Conservation (phyloP, 768 basidiomycete genomes). For the Sutorius australiensis region DNA sequence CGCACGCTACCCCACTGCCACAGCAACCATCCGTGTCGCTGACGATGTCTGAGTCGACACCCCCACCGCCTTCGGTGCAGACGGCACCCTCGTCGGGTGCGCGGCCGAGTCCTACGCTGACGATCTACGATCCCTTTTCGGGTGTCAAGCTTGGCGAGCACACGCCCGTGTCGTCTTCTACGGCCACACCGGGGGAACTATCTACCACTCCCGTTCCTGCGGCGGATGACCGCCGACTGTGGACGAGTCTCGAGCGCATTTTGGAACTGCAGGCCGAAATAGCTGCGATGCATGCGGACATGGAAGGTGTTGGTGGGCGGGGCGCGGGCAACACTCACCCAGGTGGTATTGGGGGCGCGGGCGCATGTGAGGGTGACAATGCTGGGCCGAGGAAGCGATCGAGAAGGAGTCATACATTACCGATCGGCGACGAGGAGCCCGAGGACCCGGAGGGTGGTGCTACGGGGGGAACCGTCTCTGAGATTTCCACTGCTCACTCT, state of each 20-base stretch:
- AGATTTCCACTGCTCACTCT: constrained; percentile 22
- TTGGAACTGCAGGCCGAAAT: constrained; percentile 70
- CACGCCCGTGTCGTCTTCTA: constrained; percentile 7
- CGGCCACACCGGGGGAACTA: constrained; percentile 4
- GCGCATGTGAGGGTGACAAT: constrained; percentile 13
- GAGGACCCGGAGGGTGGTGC: constrained; percentile 14
- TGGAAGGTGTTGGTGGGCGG: constrained; percentile 53
- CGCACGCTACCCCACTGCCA: not conserved
- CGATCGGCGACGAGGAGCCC: constrained; percentile 26
- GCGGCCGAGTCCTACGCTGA: constrained; percentile 6
- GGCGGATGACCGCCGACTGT: constrained; percentile 48
- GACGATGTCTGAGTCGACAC: constrained; percentile 15
- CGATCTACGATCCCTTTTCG: constrained; percentile 34
- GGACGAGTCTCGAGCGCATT: constrained; percentile 67
- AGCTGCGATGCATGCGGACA: constrained; percentile 66
- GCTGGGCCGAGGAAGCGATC: constrained; percentile 18
- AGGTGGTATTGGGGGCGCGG: constrained; percentile 1
- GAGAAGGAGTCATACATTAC: constrained; percentile 35
- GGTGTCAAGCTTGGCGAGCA: constrained; percentile 25
- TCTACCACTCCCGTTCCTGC: constrained; percentile 6
- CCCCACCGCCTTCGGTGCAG: constrained; percentile 5
- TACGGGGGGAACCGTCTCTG: constrained; percentile 17
- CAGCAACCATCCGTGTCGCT: constrained; percentile 14
- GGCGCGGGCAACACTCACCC: constrained; percentile 4
- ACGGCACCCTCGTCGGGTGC: not conserved